Evolutionary conservation across 2,329 filamentous ascomycete species (phyloP), one percentile per base, ranked within the genome.

Genomic region (Tolypocladium inflatum): DNA sequence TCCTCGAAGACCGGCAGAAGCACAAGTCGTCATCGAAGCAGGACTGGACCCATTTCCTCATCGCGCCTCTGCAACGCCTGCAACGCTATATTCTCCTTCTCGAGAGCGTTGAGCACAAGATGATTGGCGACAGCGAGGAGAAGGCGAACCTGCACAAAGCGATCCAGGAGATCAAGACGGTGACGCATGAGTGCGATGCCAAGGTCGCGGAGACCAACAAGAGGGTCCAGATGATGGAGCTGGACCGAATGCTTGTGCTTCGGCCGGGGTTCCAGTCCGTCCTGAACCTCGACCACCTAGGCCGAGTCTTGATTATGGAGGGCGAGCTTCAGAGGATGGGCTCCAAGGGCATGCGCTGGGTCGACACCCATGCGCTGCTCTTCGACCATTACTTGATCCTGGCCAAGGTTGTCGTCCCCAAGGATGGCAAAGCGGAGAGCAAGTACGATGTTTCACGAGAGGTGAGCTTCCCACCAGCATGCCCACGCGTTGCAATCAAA

Each of bases 351-450:
- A 94, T 97, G 69, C 88, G 87, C 62, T 96, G 93, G 88, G 86
- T 97, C 9, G 94, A 99, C 67, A 95, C 90, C 0, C 91, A 97
- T 70, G 91, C 90, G 2, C 82, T 99, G 52, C 80, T 99, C 0
- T 97, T 99, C 68, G 95, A 99, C 67, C 92, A 99, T 73, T 99
- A 97, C 71, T 81, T 99, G 42, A 92, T 99, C 39, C 76, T 99
- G 51, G 89, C 94, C 43, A 99, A 99, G 76, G 80, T 90, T 9
- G 79, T 86, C 4, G 78, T 81, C 13, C 78, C 85, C 52, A 91
- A 91, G 66, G 83, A 86, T 51, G 81, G 85, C 51, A 84, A 83
- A 54, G 83, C 82, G n/a, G 81, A 87, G 57, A 94, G 88, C 73
- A 91, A 90, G 65, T 99, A 94, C 65, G 94, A 99, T 71, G 93